Base-by-base conservation (phyloP, 768 basidiomycete species). In the Phaffia tasmanica region DNA sequence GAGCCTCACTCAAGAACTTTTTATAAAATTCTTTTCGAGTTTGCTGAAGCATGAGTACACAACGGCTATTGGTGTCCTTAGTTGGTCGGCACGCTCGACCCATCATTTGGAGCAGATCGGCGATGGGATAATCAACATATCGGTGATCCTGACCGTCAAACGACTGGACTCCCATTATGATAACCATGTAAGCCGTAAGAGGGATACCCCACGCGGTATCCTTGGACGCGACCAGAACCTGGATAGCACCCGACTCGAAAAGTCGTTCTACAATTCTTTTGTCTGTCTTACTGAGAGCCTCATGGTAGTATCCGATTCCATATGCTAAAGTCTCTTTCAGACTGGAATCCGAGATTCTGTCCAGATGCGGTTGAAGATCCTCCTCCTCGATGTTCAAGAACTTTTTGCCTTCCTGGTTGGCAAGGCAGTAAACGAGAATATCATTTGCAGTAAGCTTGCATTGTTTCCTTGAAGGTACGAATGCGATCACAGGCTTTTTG, bases 41-140 rank as follows among this genome's bases (percentile, higher is more conserved):
- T 76, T 94, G 89, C 72, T 98, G 94, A 73, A 89, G 91, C 92
- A 99, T 97, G 48, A 97, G 79, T 2, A 99, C 87, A 72, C 94
- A 98, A 18, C 91, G 87, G 71, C 89, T 92, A 67, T 86, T 85
- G 2, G 87, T 85, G 71, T 98, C 95, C 71, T 90, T 84, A 50
- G 78, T 76, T 8, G 95, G 94, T 19, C 93, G 86, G 75, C 93
- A 97, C 0, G 95, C 95, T n/a, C 86, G 84, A 53, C 94, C 95
- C 86, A 98, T 94, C 94, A 99, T 98, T 74, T 98, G 95, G 1
- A 98, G 82, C 7, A 99, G 88, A 72, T 98, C 94, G 83, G 94
- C 94, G 67, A 99, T 91, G 3, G 94, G 92, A 74, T 98, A 97
- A 76, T 98, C 95, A 70, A 93, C 82, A 71, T 99, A 99, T 55